phyloP scores from a whole-genome alignment of 2,329 filamentous ascomycete species.

The Penicillium freii region DNA sequence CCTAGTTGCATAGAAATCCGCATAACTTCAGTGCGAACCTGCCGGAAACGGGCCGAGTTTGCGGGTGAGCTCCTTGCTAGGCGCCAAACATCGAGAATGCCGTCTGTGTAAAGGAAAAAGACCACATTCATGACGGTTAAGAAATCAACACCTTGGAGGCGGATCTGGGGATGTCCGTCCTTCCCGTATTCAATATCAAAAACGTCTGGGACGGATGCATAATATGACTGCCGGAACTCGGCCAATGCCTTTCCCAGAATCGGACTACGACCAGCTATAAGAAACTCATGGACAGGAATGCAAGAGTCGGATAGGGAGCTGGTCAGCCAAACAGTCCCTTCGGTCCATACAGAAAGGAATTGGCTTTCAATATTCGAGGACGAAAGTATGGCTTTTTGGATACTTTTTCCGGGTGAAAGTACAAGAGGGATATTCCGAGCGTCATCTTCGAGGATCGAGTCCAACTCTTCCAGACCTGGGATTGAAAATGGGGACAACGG shows the following conservation, averaged over 20 bases:
- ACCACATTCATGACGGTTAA: constrained; percentile 76
- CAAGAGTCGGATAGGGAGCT: constrained; percentile 65
- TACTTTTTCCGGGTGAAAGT: constrained; percentile 25
- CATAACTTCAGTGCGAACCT: constrained; percentile 83
- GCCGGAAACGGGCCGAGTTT: constrained; percentile 70
- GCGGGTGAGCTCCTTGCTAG: constrained; percentile 64
- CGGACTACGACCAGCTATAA: constrained; percentile 71
- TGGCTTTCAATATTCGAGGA: constrained; percentile 48
- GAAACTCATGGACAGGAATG: constrained; percentile 80
- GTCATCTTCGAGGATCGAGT: constrained; percentile 42
- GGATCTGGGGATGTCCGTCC: constrained; percentile 57
- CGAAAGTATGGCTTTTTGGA: constrained; percentile 44
- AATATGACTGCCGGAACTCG: constrained; percentile 55
- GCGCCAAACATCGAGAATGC: constrained; percentile 81
- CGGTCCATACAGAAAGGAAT: constrained; percentile 28
- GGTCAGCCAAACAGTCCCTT: constrained; percentile 42
- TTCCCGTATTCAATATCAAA: constrained; percentile 56
- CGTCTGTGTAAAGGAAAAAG: constrained; percentile 78
- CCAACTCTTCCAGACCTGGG: constrained; percentile 47
- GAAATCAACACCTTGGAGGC: constrained; percentile 70
- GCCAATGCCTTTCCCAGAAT: constrained; percentile 63
- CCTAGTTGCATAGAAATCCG: constrained; percentile 71
- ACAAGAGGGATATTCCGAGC: constrained; percentile 38
- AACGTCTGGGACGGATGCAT: constrained; percentile 59
- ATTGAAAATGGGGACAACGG: constrained; percentile 66